A percentile compares a stretch with the other conserved stretches of the same genome.
phyloP scores from a whole-genome alignment of 1,284 basidiomycete species.

The Cystobasidium pallidum region DNA sequence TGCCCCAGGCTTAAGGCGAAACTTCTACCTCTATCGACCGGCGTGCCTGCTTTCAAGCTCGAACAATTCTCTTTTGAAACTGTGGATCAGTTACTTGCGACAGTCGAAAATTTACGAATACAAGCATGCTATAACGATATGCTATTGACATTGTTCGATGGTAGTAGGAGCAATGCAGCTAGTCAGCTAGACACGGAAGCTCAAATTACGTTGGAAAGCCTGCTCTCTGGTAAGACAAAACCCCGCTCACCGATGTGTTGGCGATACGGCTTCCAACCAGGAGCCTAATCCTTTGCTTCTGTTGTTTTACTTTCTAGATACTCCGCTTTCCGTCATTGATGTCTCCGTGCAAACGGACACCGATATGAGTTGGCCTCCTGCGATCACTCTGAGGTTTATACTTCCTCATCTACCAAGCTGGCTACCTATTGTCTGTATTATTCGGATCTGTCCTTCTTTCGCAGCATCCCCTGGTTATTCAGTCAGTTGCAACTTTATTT shows the following conservation, averaged over 20 bases:
- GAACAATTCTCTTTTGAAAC: slow-evolving; percentile 6
- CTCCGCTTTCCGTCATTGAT: background rate
- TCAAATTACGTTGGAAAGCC: slow-evolving; percentile 11
- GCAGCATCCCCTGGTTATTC: slow-evolving; percentile 1
- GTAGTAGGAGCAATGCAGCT: background rate
- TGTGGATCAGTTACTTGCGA: slow-evolving; percentile 16
- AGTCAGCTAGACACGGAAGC: background rate
- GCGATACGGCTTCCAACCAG: too few species aligned
- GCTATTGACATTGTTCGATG: slow-evolving; percentile 10
- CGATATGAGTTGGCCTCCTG: slow-evolving; percentile 16
- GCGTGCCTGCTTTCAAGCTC: slow-evolving; percentile 12
- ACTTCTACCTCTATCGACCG: background rate
- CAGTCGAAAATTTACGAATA: slow-evolving; percentile 9
- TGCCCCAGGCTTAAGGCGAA: background rate
- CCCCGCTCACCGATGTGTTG: too few species aligned
- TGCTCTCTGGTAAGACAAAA: slow-evolving; percentile 17
- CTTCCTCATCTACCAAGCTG: slow-evolving; percentile 28
- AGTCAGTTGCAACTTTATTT: background rate
- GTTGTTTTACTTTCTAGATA: slow-evolving; percentile 2
- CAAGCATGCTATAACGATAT: slow-evolving; percentile 32
- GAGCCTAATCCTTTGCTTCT: too few species aligned
- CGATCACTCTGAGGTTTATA: background rate
- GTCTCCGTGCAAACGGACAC: slow-evolving; percentile 12
- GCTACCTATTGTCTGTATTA: slow-evolving; percentile 10
- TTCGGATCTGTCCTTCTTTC: slow-evolving; percentile 17